Evolutionary conservation across 1,139 yeast genomes (phyloP), one percentile per base, ranked within the genome.

Genomic region (Blastobotrys aristatus): DNA sequence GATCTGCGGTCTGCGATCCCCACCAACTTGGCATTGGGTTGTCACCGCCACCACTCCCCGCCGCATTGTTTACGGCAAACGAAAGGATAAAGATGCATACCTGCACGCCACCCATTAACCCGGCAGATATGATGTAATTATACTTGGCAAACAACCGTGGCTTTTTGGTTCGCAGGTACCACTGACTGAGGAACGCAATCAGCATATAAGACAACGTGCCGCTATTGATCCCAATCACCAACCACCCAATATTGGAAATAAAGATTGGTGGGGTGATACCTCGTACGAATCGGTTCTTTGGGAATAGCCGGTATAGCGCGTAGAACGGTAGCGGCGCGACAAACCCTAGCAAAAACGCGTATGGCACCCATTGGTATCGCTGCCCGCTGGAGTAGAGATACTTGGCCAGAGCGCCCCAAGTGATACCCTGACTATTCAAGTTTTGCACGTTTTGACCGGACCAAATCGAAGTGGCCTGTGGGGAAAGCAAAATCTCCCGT

Each of bases 81-180:
- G 59, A 53, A 35, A 56, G 48, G 27, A 56, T 38, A 46, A 56
- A 56, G 7, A 56, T 57, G 53, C 53, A 49, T 14, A 56, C 55
- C 43, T 55, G 57, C 21, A 54, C 49, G 5, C 79, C 78, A 10
- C 77, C 78, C 8, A 75, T 69, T 24, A 74, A 59, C 1, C 73
- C 78, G 54, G 73, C 70, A 27, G 76, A 71, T 40, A 74, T 62
- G 14, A 74, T 68, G 53, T 74, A 74, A 54, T 74, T 74, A 57
- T 74, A 74, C 51, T 72, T 72, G 51, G 72, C 48, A 57, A 56
- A 56, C 26, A 47, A 39, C 16, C 44, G 43, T 30, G 60, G 59
- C 38, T 53, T 41, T 44, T 56, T 52, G 30, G 42, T 49, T 45
- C 57, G 49, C 34, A 56, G 54, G 41, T 52, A 54, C 55, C 60